Conservation (phyloP, 2,329 filamentous ascomycete species). For the Exophiala dermatitidis region DNA sequence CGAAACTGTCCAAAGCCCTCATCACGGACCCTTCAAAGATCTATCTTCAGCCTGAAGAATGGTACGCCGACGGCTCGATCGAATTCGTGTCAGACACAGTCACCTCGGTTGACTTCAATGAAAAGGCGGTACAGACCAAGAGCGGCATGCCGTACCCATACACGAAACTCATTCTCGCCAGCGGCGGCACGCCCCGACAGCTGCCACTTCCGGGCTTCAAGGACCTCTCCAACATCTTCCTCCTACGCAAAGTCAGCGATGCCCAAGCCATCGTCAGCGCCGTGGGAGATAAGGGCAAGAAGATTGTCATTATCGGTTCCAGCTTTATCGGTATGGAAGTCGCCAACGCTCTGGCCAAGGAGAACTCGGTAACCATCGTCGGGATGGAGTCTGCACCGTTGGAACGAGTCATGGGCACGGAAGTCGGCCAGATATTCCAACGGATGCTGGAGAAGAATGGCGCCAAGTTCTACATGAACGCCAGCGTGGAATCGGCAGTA, state of each 20-base stretch:
- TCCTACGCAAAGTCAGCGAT: conserved; percentile 69
- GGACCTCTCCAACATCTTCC: conserved; percentile 78
- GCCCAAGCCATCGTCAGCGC: conserved; percentile 69
- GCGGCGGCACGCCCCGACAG: conserved; percentile 68
- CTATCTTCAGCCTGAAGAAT: conserved; percentile 66
- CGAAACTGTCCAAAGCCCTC: conserved; percentile 91
- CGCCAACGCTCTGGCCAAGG: conserved; percentile 71
- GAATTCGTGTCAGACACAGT: conserved; percentile 56
- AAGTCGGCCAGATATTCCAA: conserved; percentile 75
- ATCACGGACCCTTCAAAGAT: conserved; percentile 74
- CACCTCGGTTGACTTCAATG: conserved; percentile 65
- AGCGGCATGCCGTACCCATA: conserved; percentile 66
- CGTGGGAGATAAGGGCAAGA: conserved; percentile 74
- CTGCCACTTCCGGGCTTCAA: conserved; percentile 82
- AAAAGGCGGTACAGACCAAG: conserved; percentile 67
- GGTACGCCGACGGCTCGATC: conserved; percentile 60
- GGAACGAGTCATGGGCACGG: conserved; percentile 73
- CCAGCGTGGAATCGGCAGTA: conserved; percentile 74
- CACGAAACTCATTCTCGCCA: conserved; percentile 82
- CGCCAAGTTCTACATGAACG: conserved; percentile 78
- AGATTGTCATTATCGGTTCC: conserved; percentile 83
- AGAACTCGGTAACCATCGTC: conserved; percentile 77
- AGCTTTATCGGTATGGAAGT: conserved; percentile 98
- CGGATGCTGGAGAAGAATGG: conserved; percentile 74
- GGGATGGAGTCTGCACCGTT: conserved; percentile 83